Base-by-base conservation (phyloP, 371 early-diverging fungal genomes). In the Mucor saturninus region DNA sequence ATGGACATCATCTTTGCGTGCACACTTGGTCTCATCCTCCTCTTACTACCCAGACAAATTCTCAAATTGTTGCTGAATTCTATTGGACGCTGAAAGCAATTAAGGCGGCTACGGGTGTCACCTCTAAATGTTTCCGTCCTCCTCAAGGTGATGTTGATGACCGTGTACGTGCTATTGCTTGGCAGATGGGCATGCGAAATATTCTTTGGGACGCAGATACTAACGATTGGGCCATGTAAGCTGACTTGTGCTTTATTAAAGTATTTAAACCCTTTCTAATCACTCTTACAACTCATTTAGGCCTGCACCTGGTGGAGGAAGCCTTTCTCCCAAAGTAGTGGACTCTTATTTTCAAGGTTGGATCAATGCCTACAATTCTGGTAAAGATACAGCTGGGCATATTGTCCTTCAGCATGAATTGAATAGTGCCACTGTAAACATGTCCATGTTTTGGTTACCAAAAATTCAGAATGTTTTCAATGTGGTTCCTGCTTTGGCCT, bases 11-110 rank as follows among this genome's bases (percentile, higher is more conserved):
- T 15, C 61, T 86, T 31, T 79, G 81, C 35, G 65, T 75, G 26
- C 86, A 86, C 53, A 84, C 84, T 9, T 85, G 86, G 86, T 78
- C 83, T 5, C 89, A 89, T 62, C 81, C 77, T 30, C 65, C 67
- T 7, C 71, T 86, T 71, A 83, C 86, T 11, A 72, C 82, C 13
- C 65, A 72, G 35, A 72, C 80, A 28, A 83, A 81, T 55, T 76
- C 78, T 7, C 68, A 81, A 50, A 72, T 84, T 21, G 80, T 86
- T 55, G 81, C 87, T 30, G 86, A 89, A 54, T 57, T 87, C 28
- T 75, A 84, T 50, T 80, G 80, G 77, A 74, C 79, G 3, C 68
- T 76, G 4, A 71, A 72, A 28, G 77, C 79, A 39, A 77, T 88
- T 65, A 78, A 86, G 67, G 74, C 81, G 29, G 75, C 79, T 6